Evolutionary conservation across 768 basidiomycete genomes (phyloP).

Genomic region (Suillus lakei): DNA sequence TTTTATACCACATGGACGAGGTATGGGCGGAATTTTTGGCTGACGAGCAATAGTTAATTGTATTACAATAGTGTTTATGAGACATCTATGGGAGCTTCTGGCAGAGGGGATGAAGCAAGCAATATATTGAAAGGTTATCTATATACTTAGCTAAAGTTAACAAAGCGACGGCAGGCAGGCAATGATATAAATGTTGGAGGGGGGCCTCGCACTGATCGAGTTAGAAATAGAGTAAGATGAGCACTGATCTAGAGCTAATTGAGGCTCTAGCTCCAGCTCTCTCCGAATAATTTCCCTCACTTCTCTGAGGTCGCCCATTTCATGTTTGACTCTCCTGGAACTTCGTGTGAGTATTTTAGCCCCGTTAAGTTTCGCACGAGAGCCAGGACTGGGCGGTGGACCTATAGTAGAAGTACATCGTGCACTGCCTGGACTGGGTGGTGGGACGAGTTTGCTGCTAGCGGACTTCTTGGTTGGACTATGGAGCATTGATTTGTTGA

Average conservation of each 20-base stretch:
- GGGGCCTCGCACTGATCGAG: conserved; percentile 26
- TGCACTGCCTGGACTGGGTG: conserved; percentile 40
- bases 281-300: conserved; percentile 82
- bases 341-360: conserved; percentile 70
- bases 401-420: conserved; percentile 18
- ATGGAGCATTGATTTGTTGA: conserved; percentile 22
- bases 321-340: conserved; percentile 71
- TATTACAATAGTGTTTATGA: neutral
- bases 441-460: conserved; percentile 25
- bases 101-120: conserved; percentile 11
- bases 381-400: conserved; percentile 54
- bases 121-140: neutral
- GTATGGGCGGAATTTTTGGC: conserved; percentile 45
- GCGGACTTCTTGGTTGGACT: conserved; percentile 44
- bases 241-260: conserved; percentile 41
- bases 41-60: conserved; percentile 12
- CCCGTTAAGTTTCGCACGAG: conserved; percentile 57
- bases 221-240: conserved; percentile 12
- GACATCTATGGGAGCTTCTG: neutral
- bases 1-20: conserved; percentile 49
- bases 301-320: conserved; percentile 74
- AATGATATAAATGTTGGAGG: conserved; percentile 24
- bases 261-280: conserved; percentile 75
- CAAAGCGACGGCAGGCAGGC: neutral
- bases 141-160: conserved; percentile 6